Conservation (phyloP, 768 basidiomycete species). For the Nidularia sp. region DNA sequence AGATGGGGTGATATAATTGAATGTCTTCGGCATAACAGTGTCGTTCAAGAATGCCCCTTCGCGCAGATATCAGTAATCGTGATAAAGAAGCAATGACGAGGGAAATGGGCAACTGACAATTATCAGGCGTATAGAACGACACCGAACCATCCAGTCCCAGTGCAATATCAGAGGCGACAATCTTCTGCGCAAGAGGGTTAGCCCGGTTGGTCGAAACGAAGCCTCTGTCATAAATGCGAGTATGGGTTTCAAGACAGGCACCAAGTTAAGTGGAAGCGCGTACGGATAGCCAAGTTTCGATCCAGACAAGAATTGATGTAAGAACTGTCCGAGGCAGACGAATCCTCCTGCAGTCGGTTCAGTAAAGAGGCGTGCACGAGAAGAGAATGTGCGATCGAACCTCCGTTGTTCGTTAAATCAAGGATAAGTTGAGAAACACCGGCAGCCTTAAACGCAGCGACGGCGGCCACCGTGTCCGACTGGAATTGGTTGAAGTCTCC, state of each 20-base stretch:
- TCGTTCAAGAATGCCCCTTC: conserved; percentile 45
- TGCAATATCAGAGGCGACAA: conserved; percentile 47
- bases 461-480: conserved; percentile 39
- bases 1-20: conserved; percentile 43
- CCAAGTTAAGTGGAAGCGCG: conserved; percentile 12
- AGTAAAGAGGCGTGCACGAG: neutral
- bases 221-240: conserved; percentile 29
- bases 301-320: conserved; percentile 54
- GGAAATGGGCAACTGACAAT: conserved; percentile 33
- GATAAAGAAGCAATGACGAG: neutral
- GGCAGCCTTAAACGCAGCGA: conserved; percentile 39
- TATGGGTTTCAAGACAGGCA: neutral
- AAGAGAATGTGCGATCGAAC: conserved; percentile 20
- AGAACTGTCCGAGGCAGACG: conserved; percentile 57
- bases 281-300: conserved; percentile 46
- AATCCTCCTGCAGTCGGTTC: conserved; percentile 41
- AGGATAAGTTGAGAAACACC: conserved; percentile 50
- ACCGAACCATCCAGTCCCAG: conserved; percentile 29
- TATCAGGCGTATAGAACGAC: conserved; percentile 45
- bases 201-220: conserved; percentile 53
- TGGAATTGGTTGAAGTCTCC: conserved; percentile 48
- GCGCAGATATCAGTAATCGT: conserved; percentile 1
- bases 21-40: conserved; percentile 30
- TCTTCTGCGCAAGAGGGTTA: conserved; percentile 56
- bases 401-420: conserved; percentile 61